These are phyloP conservation scores for Daldinia caldariorum DNA, from an alignment of 495 filamentous ascomycete species.

Conservation along the genomic window DNA sequence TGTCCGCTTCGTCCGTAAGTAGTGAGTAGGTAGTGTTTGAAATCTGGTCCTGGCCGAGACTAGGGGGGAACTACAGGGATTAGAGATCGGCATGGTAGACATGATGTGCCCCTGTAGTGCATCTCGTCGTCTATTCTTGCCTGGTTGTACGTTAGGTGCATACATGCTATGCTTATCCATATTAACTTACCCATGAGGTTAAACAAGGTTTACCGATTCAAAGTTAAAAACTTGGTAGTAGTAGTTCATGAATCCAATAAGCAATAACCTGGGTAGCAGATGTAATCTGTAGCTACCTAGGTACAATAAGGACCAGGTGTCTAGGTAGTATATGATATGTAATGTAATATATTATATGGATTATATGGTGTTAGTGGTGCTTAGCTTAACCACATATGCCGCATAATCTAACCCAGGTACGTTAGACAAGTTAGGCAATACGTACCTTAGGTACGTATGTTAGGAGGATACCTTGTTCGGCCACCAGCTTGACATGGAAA, in stretches of 20 bases:
- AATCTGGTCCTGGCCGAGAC: slow-evolving; percentile 15
- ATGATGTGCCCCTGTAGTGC: slow-evolving; percentile 39
- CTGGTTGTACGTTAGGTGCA: neutral
- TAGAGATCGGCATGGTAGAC: slow-evolving; percentile 32
- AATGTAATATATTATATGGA: too few species aligned
- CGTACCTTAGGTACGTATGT: too few species aligned
- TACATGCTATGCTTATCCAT: slow-evolving; percentile 1
- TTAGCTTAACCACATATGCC: neutral
- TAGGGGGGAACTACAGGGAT: slow-evolving; percentile 29
- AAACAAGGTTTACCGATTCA: slow-evolving; percentile 19
- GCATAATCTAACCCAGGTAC: neutral
- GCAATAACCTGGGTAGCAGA: neutral
- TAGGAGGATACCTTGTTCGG: neutral
- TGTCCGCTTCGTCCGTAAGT: slow-evolving; percentile 7
- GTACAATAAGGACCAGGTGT: too few species aligned
- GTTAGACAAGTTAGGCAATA: too few species aligned
- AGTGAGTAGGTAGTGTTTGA: slow-evolving; percentile 5
- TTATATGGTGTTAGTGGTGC: too few species aligned
- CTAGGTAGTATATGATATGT: too few species aligned
- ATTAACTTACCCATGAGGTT: slow-evolving; percentile 5
- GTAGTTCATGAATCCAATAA: neutral
- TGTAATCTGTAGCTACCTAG: too few species aligned
- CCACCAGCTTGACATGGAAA: slow-evolving; percentile 13
- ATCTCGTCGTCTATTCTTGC: slow-evolving; percentile 39
- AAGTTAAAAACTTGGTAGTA: slow-evolving; percentile 23